Base-by-base conservation (phyloP, 257 asterid species). In the Marsdenia floribunda region DNA sequence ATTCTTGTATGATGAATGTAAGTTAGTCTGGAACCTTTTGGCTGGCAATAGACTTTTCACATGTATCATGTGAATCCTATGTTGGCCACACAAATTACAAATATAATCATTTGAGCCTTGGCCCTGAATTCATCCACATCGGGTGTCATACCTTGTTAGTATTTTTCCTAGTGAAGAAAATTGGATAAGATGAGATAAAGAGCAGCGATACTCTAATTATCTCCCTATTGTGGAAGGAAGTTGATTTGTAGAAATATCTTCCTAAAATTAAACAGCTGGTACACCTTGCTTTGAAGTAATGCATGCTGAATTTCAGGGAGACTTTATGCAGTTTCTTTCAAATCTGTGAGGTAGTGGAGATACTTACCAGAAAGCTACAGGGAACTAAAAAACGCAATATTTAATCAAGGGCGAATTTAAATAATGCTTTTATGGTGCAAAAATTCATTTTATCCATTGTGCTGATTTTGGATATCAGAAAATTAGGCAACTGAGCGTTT, bases 1-100 rank as follows among this genome's bases (percentile, higher is more conserved):
- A 93, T 84, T 86, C 97, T 0, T 93, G 98, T 90, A 93, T 93
- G 97, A 91, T 93, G 97, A 93, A 91, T 80, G 98, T 93, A 85
- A 5, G 88, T 93, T 84, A 5, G 87, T 78, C 18, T 26, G 40
- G 68, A 11, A 52, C 40, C 22, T 44, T 33, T 73, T 66, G 35
- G 3, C 29, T 29, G 65, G 21, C 59, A 59, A n/a, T 46, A 60
- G 33, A 19, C 8, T 19, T 66, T 66, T 10, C 52, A 38, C 33
- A 38, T 7, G 71, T 18, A 38, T 16, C 19, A 38, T 8, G 13
- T 13, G 16, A 38, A 66, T 38, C 22, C 18, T 29, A 19, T 66
- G 42, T 38, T 66, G 2, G 11, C 15, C 52, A 26, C 52, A 21
- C 29, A 66, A 66, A 19, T 37, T 37, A 37, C 26, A 37, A 65